Percentiles rank a stretch among this genome's conserved stretches.
Conservation (phyloP, 2,329 filamentous ascomycete genomes). For the Pseudogymnoascus sp. region DNA sequence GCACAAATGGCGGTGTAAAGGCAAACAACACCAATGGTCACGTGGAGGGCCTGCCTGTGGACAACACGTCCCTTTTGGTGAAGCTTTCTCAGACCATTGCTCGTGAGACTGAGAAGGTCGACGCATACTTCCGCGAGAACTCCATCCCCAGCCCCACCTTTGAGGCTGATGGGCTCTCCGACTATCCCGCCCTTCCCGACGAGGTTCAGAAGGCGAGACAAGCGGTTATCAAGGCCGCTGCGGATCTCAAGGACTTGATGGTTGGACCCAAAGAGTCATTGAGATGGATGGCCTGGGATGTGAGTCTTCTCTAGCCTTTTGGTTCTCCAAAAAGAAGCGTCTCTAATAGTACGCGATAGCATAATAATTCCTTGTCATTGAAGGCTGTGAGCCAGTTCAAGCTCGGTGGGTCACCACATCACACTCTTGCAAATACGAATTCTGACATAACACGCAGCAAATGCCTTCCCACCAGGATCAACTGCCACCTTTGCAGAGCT, state of each 20-base stretch:
- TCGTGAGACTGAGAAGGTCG: conserved; percentile 41
- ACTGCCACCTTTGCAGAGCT: conserved; percentile 39
- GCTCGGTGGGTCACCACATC: conserved; percentile 33
- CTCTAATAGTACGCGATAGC: conserved; percentile 28
- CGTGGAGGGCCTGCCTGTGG: not conserved
- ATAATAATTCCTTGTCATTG: conserved; percentile 41
- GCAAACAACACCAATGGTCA: not conserved
- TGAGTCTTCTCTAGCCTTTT: conserved; percentile 26
- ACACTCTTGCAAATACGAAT: not conserved
- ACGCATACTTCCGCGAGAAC: conserved; percentile 38
- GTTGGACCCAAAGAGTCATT: conserved; percentile 43
- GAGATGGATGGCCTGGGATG: conserved; percentile 45
- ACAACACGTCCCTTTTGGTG: conserved; percentile 31
- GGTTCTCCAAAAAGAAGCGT: not conserved
- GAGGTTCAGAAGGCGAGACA: conserved; percentile 38
- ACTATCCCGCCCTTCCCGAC: conserved; percentile 40
- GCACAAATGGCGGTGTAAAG: not conserved
- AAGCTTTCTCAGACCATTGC: conserved; percentile 40
- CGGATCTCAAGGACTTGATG: conserved; percentile 39
- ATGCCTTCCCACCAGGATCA: conserved; percentile 40
- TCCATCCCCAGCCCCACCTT: conserved; percentile 37
- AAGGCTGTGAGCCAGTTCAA: conserved; percentile 42
- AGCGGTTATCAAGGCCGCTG: conserved; percentile 41
- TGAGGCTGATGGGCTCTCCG: conserved; percentile 34
- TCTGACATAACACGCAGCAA: conserved; percentile 30